Conservation (phyloP, 2,329 filamentous ascomycete genomes). For the Ceratocystis huliohia region DNA sequence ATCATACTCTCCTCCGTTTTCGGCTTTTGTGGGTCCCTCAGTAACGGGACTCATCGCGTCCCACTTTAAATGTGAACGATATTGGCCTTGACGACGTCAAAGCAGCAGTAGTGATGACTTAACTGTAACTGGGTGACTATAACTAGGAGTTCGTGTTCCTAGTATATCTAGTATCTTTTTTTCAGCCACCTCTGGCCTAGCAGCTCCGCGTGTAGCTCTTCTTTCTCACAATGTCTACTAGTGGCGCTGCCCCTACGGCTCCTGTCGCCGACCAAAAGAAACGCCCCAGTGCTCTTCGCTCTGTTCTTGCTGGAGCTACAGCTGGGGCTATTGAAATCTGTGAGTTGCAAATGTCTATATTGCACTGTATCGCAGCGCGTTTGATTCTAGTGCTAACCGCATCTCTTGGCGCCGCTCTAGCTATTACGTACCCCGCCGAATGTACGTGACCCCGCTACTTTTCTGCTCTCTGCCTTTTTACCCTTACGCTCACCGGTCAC, state of each 20-base stretch:
- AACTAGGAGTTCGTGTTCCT: too few relatives aligned
- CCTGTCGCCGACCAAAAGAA: conserved; percentile 26
- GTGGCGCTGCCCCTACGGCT: neutral
- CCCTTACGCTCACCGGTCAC: too few relatives aligned
- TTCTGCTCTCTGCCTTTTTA: neutral
- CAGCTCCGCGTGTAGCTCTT: too few relatives aligned
- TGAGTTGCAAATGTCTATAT: conserved; percentile 27
- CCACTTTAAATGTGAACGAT: neutral
- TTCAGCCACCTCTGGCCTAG: too few relatives aligned
- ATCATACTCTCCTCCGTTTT: neutral
- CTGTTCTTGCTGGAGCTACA: conserved; percentile 82
- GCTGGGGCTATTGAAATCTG: conserved; percentile 91
- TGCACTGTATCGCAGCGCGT: too few relatives aligned
- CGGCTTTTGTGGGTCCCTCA: conserved; percentile 10
- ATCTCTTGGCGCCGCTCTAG: conserved; percentile 25
- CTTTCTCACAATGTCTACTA: neutral
- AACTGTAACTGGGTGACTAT: too few relatives aligned
- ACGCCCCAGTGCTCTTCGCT: conserved; percentile 67
- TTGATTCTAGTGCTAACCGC: too few relatives aligned
- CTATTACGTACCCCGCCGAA: conserved; percentile 89
- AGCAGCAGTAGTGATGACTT: too few relatives aligned
- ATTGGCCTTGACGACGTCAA: too few relatives aligned
- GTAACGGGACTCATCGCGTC: neutral
- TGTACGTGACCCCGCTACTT: conserved; percentile 41
- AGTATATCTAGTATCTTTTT: too few relatives aligned